phyloP scores from a whole-genome alignment of 768 basidiomycete genomes.

The Mycena indigotica region DNA sequence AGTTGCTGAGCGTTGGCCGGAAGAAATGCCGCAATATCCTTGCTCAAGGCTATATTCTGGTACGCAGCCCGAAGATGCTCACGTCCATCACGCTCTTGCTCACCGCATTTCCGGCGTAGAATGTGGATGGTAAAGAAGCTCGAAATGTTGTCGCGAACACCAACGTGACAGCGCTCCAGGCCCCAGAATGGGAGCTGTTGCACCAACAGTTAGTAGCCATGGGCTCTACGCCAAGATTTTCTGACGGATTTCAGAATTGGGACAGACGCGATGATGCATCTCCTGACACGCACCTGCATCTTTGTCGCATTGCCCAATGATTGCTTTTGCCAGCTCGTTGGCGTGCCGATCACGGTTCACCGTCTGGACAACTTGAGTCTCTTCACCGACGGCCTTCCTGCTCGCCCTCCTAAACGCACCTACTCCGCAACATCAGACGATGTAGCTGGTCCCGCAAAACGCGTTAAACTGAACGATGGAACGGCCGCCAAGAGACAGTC shows the following conservation, averaged over 20 bases:
- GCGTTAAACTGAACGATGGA: slow-evolving; percentile 28
- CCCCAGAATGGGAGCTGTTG: slow-evolving; percentile 66
- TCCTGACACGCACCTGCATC: slow-evolving; percentile 73
- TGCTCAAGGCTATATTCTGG: slow-evolving; percentile 66
- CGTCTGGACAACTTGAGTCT: slow-evolving; percentile 28
- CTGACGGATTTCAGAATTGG: slow-evolving; percentile 60
- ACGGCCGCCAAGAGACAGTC: neutral
- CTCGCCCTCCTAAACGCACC: slow-evolving; percentile 7
- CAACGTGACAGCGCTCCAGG: slow-evolving; percentile 64
- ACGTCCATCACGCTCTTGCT: slow-evolving; percentile 30
- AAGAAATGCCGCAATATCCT: slow-evolving; percentile 52
- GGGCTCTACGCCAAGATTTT: neutral
- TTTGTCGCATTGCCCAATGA: slow-evolving; percentile 81
- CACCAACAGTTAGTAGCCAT: slow-evolving; percentile 52
- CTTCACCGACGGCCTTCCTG: slow-evolving; percentile 11
- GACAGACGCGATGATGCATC: slow-evolving; percentile 71
- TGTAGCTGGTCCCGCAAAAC: slow-evolving; percentile 28
- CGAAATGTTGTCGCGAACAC: slow-evolving; percentile 59
- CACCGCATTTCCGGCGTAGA: no score
- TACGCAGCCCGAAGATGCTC: slow-evolving; percentile 29
- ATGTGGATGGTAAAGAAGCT: slow-evolving; percentile 42
- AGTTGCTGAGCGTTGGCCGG: slow-evolving; percentile 42
- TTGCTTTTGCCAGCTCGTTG: slow-evolving; percentile 83
- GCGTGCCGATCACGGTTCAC: slow-evolving; percentile 59
- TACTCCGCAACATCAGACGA: no score